Base-by-base conservation (phyloP, 2,329 filamentous ascomycete genomes). In the Chalaropsis thielavioides region DNA sequence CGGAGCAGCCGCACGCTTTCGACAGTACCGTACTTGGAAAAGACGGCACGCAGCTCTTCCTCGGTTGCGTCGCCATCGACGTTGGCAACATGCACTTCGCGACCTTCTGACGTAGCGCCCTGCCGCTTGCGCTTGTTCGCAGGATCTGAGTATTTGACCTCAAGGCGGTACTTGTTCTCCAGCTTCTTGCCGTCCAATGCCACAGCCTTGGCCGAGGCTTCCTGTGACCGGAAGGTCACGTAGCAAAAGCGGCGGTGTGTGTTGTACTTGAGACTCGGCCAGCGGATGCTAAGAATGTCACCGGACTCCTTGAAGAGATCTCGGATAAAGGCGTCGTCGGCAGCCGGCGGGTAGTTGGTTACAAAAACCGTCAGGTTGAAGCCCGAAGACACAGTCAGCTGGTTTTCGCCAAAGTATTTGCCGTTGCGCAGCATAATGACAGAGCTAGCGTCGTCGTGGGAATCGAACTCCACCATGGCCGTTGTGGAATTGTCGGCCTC, bases 191-290 rank as follows among this genome's bases (percentile, higher is more conserved):
- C 87, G 71, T 96, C 81, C 61, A 96, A 81, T 2, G 63, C 63
- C 0, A 86, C 87, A 0, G 92, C 92, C 61, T 82, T 83, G 46
- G 83, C 80, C 0, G 91, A 89, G 63, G 83, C 82, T n/a, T 80
- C 79, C 2, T 81, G 75, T 40, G 84, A 83, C 60, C 85, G 81
- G 73, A 96, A 96, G n/a, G 95, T 90, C 6, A 96, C 81, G 74
- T 99, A 99, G 77, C 92, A 96, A 76, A 99, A 99, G 27, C 94
- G 87, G 40, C 94, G 89, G 70, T 89, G 86, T 1, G 87, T 86
- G 71, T 96, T 92, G 74, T 82, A 91, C 73, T 95, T 95, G 62
- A 99, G 82, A 65, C 90, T 96, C 1, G 94, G 94, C 76, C 94
- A 94, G 24, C 94, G 87, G 63, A 97, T 81, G 71, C 87, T 89